Conservation (phyloP, 208 protist genomes). For the Acanthamoeba healyi region DNA sequence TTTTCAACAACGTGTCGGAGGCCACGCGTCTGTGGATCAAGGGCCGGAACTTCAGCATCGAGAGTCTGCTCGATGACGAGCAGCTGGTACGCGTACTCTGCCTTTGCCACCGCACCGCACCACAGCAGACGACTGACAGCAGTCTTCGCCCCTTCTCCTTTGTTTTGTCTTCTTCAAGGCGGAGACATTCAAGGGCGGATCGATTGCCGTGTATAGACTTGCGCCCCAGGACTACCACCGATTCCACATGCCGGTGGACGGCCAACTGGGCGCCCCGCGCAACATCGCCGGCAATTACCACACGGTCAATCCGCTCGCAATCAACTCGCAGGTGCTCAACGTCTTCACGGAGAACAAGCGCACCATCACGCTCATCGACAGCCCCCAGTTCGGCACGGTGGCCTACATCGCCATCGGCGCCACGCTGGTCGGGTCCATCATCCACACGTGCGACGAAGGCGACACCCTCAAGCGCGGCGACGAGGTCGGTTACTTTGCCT, state of each 20-base stretch:
- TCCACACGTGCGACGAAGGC: slow-evolving; percentile 79
- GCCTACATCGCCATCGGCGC: slow-evolving; percentile 82
- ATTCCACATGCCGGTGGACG: slow-evolving; percentile 87
- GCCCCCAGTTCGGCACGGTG: slow-evolving; percentile 84
- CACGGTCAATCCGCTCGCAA: slow-evolving; percentile 85
- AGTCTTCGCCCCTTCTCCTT: too few relatives aligned
- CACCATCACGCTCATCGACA: slow-evolving; percentile 81
- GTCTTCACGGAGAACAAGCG: slow-evolving; percentile 91
- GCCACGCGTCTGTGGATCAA: slow-evolving; percentile 72
- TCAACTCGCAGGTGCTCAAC: slow-evolving; percentile 83
- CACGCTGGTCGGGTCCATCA: slow-evolving; percentile 89
- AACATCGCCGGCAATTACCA: slow-evolving; percentile 69
- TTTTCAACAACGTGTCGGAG: slow-evolving; percentile 53
- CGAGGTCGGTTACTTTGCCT: slow-evolving; percentile 91
- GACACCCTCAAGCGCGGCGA: slow-evolving; percentile 82
- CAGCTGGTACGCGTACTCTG: not conserved
- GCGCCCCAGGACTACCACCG: slow-evolving; percentile 92
- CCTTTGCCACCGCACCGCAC: not conserved
- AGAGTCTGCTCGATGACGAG: slow-evolving; percentile 59
- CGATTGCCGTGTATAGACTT: slow-evolving; percentile 76
- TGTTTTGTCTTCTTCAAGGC: not conserved
- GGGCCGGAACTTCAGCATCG: slow-evolving; percentile 37
- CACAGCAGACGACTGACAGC: too few relatives aligned
- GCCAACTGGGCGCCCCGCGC: slow-evolving; percentile 73
- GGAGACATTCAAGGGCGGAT: slow-evolving; percentile 45